Evolutionary conservation across 257 asterid genomes (phyloP).

Genomic region (Solanum bukasovii): DNA sequence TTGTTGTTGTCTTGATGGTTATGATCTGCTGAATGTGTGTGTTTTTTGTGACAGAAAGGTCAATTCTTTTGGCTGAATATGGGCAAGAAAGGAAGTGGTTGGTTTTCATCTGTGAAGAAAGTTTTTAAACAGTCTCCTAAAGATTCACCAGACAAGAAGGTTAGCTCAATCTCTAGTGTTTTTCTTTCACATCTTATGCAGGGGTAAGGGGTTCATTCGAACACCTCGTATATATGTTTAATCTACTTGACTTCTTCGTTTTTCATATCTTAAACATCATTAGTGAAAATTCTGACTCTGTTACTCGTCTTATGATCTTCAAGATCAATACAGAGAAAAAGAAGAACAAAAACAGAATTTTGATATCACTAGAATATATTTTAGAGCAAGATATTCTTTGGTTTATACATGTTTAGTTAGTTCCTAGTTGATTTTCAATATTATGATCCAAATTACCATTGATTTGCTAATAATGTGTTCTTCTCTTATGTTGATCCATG

Average conservation of each 20-base stretch:
- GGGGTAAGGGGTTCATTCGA: background rate
- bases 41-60: background rate
- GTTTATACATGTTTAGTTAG: background rate
- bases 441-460: background rate
- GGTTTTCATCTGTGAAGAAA: constrained; percentile 81
- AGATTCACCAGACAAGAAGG: constrained; percentile 63
- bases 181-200: background rate
- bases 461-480: background rate
- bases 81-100: constrained; percentile 78
- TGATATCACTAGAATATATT: background rate
- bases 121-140: constrained; percentile 64
- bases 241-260: background rate
- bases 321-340: background rate
- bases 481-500: background rate
- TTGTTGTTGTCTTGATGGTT: background rate
- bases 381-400: background rate
- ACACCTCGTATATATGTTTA: background rate
- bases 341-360: background rate
- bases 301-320: background rate
- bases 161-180: background rate
- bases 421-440: background rate
- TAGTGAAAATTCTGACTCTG: background rate
- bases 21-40: background rate
- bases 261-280: too few species aligned
- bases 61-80: constrained; percentile 15